Evolutionary conservation across 495 filamentous ascomycete genomes (phyloP).

Genomic region (Talaromyces thailandensis): DNA sequence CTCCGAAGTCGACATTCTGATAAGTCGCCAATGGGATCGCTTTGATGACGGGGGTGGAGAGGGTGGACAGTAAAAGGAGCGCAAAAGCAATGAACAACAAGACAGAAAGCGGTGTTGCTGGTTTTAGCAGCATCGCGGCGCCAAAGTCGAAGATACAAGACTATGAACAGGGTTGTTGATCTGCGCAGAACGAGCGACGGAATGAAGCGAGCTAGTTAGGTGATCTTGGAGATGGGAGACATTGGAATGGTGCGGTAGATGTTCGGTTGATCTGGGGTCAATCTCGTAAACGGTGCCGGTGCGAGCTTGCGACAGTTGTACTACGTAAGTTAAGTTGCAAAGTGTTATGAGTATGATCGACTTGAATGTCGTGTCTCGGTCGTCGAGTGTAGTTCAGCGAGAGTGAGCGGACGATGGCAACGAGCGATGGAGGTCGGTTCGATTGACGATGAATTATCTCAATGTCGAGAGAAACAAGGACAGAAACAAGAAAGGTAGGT

Average conservation of each 20-base stretch:
- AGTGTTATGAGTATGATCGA: no score
- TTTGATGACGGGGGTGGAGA: constrained; percentile 89
- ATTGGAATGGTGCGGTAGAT: background rate
- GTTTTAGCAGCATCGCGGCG: constrained; percentile 57
- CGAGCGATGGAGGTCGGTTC: background rate
- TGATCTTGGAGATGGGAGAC: constrained; percentile 1
- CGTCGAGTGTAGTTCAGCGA: background rate
- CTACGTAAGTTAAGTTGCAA: background rate
- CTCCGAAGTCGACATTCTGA: constrained; percentile 72
- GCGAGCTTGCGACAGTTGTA: background rate
- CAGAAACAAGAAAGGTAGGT: background rate
- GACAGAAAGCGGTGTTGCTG: constrained; percentile 84
- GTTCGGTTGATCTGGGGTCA: background rate
- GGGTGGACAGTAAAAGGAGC: constrained; percentile 73
- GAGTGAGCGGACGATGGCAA: background rate
- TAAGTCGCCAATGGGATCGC: constrained; percentile 74
- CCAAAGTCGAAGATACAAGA: background rate
- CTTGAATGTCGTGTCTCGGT: background rate
- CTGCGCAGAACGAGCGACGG: background rate
- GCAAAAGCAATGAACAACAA: constrained; percentile 80
- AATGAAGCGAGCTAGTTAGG: background rate
- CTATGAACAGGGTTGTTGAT: background rate
- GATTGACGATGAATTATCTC: background rate
- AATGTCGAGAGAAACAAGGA: background rate
- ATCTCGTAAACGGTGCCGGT: background rate